Evolutionary conservation across 257 asterid species (phyloP).

Genomic region (Fraxinus quadrangulata): DNA sequence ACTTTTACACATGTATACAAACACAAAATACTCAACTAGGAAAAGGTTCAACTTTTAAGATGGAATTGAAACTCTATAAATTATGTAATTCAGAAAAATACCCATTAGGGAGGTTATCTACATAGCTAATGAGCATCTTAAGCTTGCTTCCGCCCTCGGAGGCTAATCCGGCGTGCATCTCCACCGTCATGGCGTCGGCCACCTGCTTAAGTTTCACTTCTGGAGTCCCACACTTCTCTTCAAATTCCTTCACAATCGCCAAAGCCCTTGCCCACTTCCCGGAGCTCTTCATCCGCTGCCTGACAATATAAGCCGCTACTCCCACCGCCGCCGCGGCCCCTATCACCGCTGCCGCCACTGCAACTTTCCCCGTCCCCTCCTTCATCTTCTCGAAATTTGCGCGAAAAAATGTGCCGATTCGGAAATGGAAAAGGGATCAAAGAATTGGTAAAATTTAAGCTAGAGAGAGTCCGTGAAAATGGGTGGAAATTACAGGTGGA

Average conservation of each 20-base stretch:
- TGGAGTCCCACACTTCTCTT: slow-evolving; percentile 75
- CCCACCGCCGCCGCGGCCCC: slow-evolving; percentile 71
- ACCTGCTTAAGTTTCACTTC: slow-evolving; percentile 58
- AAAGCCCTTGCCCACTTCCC: slow-evolving; percentile 59
- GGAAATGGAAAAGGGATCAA: neutral
- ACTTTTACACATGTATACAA: too few relatives aligned
- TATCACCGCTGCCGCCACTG: slow-evolving; percentile 68
- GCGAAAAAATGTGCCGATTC: neutral
- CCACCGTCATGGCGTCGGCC: slow-evolving; percentile 81
- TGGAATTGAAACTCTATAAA: neutral
- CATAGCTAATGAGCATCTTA: slow-evolving; percentile 81
- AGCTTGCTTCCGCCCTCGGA: slow-evolving; percentile 88
- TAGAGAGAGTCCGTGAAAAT: neutral
- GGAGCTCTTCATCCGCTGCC: slow-evolving; percentile 63
- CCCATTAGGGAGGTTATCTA: slow-evolving; percentile 80
- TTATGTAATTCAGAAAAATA: slow-evolving; percentile 11
- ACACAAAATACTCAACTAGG: neutral
- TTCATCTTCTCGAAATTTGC: neutral
- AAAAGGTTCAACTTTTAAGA: neutral
- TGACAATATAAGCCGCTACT: slow-evolving; percentile 60
- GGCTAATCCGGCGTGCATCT: slow-evolving; percentile 85
- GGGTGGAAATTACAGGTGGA: neutral
- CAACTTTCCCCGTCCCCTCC: slow-evolving; percentile 58
- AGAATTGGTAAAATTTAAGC: neutral
- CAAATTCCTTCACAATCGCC: slow-evolving; percentile 66